Base-by-base conservation (phyloP, 257 asterid species). In the Solanum dulcamara region DNA sequence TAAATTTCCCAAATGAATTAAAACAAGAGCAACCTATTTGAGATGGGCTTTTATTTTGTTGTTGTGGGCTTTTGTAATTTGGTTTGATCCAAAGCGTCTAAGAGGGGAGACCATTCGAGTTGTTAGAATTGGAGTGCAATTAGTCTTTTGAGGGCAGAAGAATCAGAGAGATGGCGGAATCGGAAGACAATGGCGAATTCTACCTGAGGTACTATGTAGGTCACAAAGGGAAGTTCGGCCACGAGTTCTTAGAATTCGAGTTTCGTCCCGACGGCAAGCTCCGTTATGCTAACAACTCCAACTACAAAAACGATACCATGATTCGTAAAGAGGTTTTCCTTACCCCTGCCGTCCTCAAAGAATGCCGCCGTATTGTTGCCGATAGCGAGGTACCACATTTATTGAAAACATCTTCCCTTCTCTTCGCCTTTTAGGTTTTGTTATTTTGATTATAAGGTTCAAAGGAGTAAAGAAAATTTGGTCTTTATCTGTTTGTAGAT, bases 271-370 rank as follows among this genome's bases (percentile, higher is more conserved):
- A 96, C 80, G 98, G 99, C 40, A 96, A 96, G 92, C 98, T 96
- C 85, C 93, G 94, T 3, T 96, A 96, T 70, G 99, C 97, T 67
- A 96, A 93, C 92, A 94, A 96, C 86, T 96, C 99, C 66, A 96
- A 96, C 91, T 95, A 95, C 93, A 96, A 96, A 91, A 96, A 95
- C 90, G 98, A 96, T 67, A 94, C 98, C n/a, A 95, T 96, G 99
- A 95, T 96, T 81, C 98, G 97, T 85, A 95, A 96, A 86, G 99
- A 96, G 93, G 90, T 95, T 48, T 96, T 92, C 84, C 89, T 96
- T 80, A 93, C 98, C 84, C 97, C 97, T 30, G 87, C 96, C 42
- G 97, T 92, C 60, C 94, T 96, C 87, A 95, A 93, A 87, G 98
- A 96, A 88, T 95, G 98, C 88, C 97, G 97, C 71, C 98, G 98